Percentiles rank a stretch among this genome's conserved stretches.
Evolutionary conservation across 2,329 filamentous ascomycete genomes (phyloP).

Genomic region (Sporothrix mexicana): DNA sequence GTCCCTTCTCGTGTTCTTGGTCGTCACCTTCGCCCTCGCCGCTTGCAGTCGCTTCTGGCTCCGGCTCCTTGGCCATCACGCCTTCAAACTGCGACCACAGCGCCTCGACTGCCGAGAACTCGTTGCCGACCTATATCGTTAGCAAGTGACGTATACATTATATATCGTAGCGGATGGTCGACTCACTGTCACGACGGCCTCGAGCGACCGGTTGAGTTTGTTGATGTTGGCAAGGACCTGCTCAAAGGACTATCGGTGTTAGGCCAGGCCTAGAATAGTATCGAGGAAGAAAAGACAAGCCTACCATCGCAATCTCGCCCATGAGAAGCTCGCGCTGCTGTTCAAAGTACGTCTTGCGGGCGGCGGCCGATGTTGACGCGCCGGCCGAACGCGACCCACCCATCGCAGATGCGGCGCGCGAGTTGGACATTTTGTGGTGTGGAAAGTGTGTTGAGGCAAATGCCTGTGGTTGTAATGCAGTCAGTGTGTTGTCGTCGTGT

Average conservation of each 20-base stretch:
- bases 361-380: slow-evolving; percentile 49
- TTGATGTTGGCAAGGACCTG: slow-evolving; percentile 95
- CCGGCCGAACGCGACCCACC: slow-evolving; percentile 12
- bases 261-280: not conserved
- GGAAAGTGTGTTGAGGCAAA: not conserved
- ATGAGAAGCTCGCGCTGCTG: slow-evolving; percentile 75
- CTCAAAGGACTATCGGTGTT: slow-evolving; percentile 69
- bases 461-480: no score
- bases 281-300: slow-evolving; percentile 36
- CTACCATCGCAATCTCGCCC: slow-evolving; percentile 73
- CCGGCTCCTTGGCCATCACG: slow-evolving; percentile 76
- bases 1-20: not conserved
- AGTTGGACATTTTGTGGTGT: not conserved
- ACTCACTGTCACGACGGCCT: slow-evolving; percentile 84
- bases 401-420: slow-evolving; percentile 30
- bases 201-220: slow-evolving; percentile 87
- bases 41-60: slow-evolving; percentile 37
- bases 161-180: not conserved
- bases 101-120: slow-evolving; percentile 95
- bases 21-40: slow-evolving; percentile 15
- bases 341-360: slow-evolving; percentile 70
- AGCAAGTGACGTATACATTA: not conserved
- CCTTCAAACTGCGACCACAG: slow-evolving; percentile 97
- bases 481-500: no score
- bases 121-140: slow-evolving; percentile 76